phyloP scores from a whole-genome alignment of 768 basidiomycete species.

The Hirschioporus abietinus region DNA sequence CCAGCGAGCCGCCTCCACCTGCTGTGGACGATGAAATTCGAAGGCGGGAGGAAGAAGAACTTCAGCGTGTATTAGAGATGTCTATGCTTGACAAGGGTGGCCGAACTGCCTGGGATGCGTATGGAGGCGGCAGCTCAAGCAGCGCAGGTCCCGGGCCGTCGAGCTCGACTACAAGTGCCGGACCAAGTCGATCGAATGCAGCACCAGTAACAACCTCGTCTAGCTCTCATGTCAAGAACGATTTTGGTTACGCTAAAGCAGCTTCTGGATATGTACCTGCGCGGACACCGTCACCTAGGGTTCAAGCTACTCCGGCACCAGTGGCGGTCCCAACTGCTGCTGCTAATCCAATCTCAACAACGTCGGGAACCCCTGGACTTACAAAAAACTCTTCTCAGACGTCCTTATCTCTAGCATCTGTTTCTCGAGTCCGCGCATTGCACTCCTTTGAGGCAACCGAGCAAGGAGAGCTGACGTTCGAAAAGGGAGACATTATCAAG shows the following conservation, averaged over 20 bases:
- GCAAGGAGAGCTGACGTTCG: conserved; percentile 85
- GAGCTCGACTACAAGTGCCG: conserved; percentile 16
- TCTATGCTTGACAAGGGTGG: conserved; percentile 92
- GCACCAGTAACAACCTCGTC: conserved; percentile 19
- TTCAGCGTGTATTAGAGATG: conserved; percentile 88
- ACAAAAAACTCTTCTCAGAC: conserved; percentile 23
- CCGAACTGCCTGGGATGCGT: conserved; percentile 47
- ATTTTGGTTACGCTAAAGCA: conserved; percentile 12
- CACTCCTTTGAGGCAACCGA: conserved; percentile 87
- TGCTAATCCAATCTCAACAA: conserved; percentile 16
- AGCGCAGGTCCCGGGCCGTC: conserved; percentile 30
- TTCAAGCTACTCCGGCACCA: conserved; percentile 11
- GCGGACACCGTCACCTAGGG: conserved; percentile 38
- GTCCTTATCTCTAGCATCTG: conserved; percentile 30
- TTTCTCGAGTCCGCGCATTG: conserved; percentile 83
- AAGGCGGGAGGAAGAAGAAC: conserved; percentile 88
- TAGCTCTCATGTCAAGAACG: conserved; percentile 13
- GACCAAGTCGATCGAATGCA: conserved; percentile 9
- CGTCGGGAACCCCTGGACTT: conserved; percentile 22
- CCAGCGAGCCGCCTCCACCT: conserved; percentile 60
- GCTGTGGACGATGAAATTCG: conserved; percentile 74
- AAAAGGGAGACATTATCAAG: conserved; percentile 90
- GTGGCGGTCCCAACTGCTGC: conserved; percentile 22
- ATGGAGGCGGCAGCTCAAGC: conserved; percentile 30
- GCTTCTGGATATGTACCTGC: conserved; percentile 51